Conservation (phyloP, 495 filamentous ascomycete species). For the Apodospora peruviana region DNA sequence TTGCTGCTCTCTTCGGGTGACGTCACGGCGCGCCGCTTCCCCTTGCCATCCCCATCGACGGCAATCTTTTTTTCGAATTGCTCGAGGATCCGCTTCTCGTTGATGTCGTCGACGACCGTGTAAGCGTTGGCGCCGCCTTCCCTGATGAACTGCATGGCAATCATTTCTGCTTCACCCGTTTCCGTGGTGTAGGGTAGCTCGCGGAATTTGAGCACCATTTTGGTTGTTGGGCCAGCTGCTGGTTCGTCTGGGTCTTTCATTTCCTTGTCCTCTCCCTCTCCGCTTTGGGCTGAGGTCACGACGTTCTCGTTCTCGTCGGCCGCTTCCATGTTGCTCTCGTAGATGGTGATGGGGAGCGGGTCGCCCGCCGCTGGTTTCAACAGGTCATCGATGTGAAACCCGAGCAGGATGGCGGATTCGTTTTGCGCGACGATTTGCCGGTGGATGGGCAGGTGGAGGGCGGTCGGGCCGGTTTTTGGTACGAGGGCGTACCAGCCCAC, state of each 20-base stretch:
- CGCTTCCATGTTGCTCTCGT: conserved; percentile 76
- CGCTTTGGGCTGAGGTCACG: conserved; percentile 16
- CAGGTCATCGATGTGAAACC: conserved; percentile 67
- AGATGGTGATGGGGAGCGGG: conserved; percentile 83
- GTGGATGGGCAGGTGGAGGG: conserved; percentile 66
- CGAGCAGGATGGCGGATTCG: conserved; percentile 80
- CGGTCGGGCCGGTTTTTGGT: conserved; percentile 64
- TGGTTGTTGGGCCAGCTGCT: conserved; percentile 48
- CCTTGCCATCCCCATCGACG: conserved; percentile 35
- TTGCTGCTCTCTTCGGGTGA: conserved; percentile 1
- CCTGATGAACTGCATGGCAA: conserved; percentile 86
- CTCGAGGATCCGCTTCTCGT: conserved; percentile 24
- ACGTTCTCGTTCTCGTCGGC: conserved; percentile 41
- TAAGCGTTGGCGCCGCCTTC: conserved; percentile 74
- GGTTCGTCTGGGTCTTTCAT: too few relatives aligned
- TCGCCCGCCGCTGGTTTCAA: conserved; percentile 54
- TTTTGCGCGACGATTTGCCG: conserved; percentile 70
- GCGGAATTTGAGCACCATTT: conserved; percentile 64
- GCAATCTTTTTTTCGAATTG: conserved; percentile 32
- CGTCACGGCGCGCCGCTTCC: conserved; percentile 38
- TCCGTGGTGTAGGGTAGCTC: conserved; percentile 84
- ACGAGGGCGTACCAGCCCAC: conserved; percentile 94
- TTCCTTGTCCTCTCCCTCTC: conserved; percentile 52
- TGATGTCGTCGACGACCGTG: conserved; percentile 35
- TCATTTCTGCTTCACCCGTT: conserved; percentile 96